Conservation (phyloP, 306 rosid genomes). For the Dryas octopetala region DNA sequence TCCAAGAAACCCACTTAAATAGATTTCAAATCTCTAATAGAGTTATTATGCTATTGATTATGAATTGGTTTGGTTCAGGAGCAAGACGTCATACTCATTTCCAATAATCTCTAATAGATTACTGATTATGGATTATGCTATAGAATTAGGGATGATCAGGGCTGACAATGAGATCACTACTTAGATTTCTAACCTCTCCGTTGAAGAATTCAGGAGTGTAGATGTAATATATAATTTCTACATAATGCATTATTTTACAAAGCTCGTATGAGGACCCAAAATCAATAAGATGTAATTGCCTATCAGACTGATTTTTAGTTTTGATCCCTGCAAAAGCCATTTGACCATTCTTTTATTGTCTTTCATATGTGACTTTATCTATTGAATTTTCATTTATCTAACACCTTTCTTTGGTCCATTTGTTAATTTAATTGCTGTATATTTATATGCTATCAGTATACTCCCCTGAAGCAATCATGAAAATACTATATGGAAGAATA, state of each 20-base stretch:
- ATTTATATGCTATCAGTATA: not conserved
- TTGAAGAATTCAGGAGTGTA: not conserved
- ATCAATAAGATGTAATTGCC: not conserved
- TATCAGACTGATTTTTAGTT: not conserved
- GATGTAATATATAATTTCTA: not conserved
- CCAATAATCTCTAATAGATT: too few species aligned
- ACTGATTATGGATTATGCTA: too few species aligned
- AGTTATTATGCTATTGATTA: not conserved
- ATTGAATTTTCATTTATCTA: not conserved
- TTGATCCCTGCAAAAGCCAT: not conserved
- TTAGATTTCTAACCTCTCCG: not conserved
- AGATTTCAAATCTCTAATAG: not conserved
- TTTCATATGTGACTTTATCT: not conserved
- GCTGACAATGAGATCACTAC: not conserved
- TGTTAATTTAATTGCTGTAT: not conserved
- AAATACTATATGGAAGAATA: too few species aligned
- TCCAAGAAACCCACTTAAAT: not conserved
- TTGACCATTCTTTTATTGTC: not conserved
- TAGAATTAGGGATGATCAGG: too few species aligned
- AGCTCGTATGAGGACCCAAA: not conserved
- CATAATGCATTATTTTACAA: not conserved
- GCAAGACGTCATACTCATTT: too few species aligned
- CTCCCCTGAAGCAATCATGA: too few species aligned
- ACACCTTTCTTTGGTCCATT: not conserved
- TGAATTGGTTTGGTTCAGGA: not conserved